Conservation (phyloP, 108 stramenopile species). For the Skeletonema marinoi region DNA sequence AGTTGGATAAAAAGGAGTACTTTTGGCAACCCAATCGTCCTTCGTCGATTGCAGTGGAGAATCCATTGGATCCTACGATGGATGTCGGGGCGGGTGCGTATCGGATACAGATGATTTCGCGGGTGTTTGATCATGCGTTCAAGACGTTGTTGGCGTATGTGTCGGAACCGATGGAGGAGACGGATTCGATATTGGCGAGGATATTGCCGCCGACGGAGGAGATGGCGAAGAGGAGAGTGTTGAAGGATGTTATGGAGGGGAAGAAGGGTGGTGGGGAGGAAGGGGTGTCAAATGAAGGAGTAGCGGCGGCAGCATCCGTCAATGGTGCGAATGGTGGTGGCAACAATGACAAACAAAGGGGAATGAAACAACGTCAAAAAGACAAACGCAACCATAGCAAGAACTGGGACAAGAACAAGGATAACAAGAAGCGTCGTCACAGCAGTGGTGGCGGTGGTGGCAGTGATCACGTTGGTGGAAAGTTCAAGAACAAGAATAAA, state of each 20-base stretch:
- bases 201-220: slow-evolving; percentile 76
- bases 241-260: slow-evolving; percentile 9
- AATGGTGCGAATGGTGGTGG: not conserved
- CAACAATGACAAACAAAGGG: not conserved
- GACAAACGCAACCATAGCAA: not conserved
- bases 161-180: slow-evolving; percentile 56
- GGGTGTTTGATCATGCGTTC: slow-evolving; percentile 86
- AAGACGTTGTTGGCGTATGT: slow-evolving; percentile 65
- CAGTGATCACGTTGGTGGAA: not conserved
- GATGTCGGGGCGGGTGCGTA: slow-evolving; percentile 85
- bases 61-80: slow-evolving; percentile 78
- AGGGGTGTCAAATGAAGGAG: not conserved
- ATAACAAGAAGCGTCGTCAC: not conserved
- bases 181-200: slow-evolving; percentile 71
- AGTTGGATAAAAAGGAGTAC: slow-evolving; percentile 43
- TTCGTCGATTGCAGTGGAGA: slow-evolving; percentile 81
- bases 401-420: not conserved
- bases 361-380: not conserved
- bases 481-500: not conserved
- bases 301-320: not conserved
- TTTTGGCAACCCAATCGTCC: slow-evolving; percentile 70
- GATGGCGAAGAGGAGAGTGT: slow-evolving; percentile 53
- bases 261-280: not conserved
- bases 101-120: slow-evolving; percentile 73
- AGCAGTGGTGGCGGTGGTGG: not conserved